Evolutionary conservation across 331 rosid species (phyloP).

Genomic region (Malus hybrid): DNA sequence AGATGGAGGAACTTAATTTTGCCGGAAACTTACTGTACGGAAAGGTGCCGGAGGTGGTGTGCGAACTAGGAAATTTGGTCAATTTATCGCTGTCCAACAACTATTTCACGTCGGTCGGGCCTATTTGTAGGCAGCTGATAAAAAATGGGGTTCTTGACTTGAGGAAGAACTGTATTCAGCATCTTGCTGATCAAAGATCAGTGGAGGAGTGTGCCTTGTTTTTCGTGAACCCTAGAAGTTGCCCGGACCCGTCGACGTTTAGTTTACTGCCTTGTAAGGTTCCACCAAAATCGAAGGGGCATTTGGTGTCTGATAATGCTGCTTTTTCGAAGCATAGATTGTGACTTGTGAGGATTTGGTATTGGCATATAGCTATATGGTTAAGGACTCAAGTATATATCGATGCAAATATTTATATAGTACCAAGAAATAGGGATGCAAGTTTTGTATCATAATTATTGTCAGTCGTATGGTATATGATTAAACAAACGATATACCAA

Average conservation of each 20-base stretch:
- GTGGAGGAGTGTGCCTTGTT: conserved; percentile 18
- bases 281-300: conserved; percentile 20
- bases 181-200: conserved; percentile 37
- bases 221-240: conserved; percentile 8
- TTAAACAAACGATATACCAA: too few relatives aligned
- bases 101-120: conserved; percentile 29
- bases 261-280: conserved; percentile 24
- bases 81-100: conserved; percentile 38
- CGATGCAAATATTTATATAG: too few relatives aligned
- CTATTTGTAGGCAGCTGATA: conserved; percentile 25
- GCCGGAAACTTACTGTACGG: conserved; percentile 38
- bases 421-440: background rate
- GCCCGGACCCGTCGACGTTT: conserved; percentile 12
- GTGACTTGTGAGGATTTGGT: background rate
- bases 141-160: conserved; percentile 34
- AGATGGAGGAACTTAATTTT: conserved; percentile 34
- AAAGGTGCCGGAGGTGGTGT: conserved; percentile 30
- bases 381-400: too few relatives aligned
- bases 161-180: conserved; percentile 31
- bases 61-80: conserved; percentile 19
- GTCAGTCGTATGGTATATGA: background rate
- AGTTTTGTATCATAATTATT: background rate
- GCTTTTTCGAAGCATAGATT: conserved; percentile 29
- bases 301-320: conserved; percentile 34
- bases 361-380: too few relatives aligned